Evolutionary conservation across 176 grass and related monocot genomes (phyloP).

Genomic region (Oryza brachyantha): DNA sequence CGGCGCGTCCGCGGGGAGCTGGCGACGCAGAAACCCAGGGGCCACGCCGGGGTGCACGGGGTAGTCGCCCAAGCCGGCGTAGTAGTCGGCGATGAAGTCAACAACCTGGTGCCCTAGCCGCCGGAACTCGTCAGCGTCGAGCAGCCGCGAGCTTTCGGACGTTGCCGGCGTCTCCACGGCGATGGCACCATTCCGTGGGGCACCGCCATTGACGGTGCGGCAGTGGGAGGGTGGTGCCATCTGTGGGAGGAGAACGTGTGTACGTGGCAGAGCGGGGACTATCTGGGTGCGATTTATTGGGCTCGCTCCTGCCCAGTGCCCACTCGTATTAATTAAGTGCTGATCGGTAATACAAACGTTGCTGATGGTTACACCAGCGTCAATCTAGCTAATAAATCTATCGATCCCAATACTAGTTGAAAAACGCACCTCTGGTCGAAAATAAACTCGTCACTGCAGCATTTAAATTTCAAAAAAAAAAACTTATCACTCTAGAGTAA

Average conservation of each 20-base stretch:
- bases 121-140: conserved; percentile 53
- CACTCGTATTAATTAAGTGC: too few relatives aligned
- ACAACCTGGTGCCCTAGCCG: conserved; percentile 26
- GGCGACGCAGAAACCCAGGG: neutral
- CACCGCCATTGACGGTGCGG: neutral
- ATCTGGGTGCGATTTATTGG: neutral
- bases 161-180: neutral
- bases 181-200: neutral
- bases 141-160: too few relatives aligned
- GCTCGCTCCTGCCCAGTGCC: neutral
- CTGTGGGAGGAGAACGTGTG: neutral
- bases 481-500: too few relatives aligned
- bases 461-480: too few relatives aligned
- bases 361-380: neutral
- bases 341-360: neutral
- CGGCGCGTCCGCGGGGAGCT: conserved; percentile 31
- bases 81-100: conserved; percentile 73
- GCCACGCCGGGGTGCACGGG: conserved; percentile 41
- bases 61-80: conserved; percentile 30
- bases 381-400: too few relatives aligned
- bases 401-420: too few relatives aligned
- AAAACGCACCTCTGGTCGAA: too few relatives aligned
- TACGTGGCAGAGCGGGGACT: neutral
- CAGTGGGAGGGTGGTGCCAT: conserved; percentile 34
- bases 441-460: too few relatives aligned